Percentiles rank a stretch among this genome's conserved stretches.
phyloP scores from a whole-genome alignment of 768 basidiomycete species.

The Leccinum longicurvipes region DNA sequence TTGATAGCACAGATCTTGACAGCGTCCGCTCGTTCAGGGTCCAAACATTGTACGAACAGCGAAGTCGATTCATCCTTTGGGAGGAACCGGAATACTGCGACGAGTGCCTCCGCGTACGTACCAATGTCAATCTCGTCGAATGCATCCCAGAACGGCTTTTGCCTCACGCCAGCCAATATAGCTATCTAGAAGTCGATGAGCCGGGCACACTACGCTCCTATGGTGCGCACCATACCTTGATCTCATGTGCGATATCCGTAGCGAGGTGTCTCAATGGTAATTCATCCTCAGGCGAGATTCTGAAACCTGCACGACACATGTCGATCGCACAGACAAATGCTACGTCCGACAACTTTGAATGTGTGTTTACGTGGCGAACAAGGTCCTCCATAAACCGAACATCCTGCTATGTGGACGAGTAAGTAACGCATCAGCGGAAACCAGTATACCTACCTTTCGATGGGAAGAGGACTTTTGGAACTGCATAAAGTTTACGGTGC shows the following conservation, averaged over 20 bases:
- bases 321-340: slow-evolving; percentile 74
- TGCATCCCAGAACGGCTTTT: slow-evolving; percentile 70
- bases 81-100: slow-evolving; percentile 67
- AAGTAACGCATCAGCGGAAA: neutral
- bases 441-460: slow-evolving; percentile 24
- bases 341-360: slow-evolving; percentile 60
- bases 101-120: slow-evolving; percentile 71
- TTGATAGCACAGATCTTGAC: slow-evolving; percentile 77
- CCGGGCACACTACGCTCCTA: slow-evolving; percentile 16
- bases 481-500: slow-evolving; percentile 28
- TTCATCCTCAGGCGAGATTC: slow-evolving; percentile 54
- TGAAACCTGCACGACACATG: slow-evolving; percentile 65
- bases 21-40: slow-evolving; percentile 76
- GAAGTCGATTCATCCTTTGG: slow-evolving; percentile 57
- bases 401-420: slow-evolving; percentile 31
- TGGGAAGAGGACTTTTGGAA: slow-evolving; percentile 30
- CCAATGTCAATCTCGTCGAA: slow-evolving; percentile 72
- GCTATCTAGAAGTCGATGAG: slow-evolving; percentile 19
- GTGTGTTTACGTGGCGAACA: slow-evolving; percentile 51
- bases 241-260: slow-evolving; percentile 71
- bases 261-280: slow-evolving; percentile 63
- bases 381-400: slow-evolving; percentile 61
- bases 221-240: slow-evolving; percentile 50
- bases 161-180: slow-evolving; percentile 30
- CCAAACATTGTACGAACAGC: slow-evolving; percentile 62